These are phyloP conservation scores for Aspergillus pseudoviridinutans DNA, from an alignment of 2,329 filamentous ascomycete genomes.

Conservation along the genomic window DNA sequence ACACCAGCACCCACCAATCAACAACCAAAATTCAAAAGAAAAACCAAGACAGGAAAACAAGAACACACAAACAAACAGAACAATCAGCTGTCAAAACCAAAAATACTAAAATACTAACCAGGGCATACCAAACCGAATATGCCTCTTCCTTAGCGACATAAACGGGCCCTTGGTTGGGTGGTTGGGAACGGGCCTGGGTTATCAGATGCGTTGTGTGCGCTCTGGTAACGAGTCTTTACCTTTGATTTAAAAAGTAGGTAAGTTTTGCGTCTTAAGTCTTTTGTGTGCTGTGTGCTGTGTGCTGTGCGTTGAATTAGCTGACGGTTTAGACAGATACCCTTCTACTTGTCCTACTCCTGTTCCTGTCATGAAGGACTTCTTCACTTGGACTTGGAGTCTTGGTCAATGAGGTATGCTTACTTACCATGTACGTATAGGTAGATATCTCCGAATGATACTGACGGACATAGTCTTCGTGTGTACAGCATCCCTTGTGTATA, in stretches of 20 bases:
- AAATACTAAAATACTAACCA: constrained; percentile 6
- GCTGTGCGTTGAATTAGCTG: neutral
- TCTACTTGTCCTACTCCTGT: neutral
- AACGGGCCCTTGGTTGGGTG: constrained; percentile 12
- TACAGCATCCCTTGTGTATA: no score
- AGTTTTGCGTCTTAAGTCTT: neutral
- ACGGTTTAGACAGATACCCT: neutral
- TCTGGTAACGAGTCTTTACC: constrained; percentile 1
- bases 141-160: neutral
- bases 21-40: neutral
- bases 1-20: neutral
- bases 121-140: neutral
- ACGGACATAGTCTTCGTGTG: no score
- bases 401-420: no score
- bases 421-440: no score
- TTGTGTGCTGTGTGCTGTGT: neutral
- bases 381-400: no score
- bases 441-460: no score
- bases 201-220: constrained; percentile 4
- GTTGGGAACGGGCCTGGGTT: constrained; percentile 17
- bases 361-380: neutral
- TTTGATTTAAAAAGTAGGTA: neutral
- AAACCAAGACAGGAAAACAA: neutral
- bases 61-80: no score
- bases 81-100: neutral